A percentile compares a stretch with the other conserved stretches of the same genome.
Conservation (phyloP, 192 early-diverging fungal species). For the Thamnidium elegans region DNA sequence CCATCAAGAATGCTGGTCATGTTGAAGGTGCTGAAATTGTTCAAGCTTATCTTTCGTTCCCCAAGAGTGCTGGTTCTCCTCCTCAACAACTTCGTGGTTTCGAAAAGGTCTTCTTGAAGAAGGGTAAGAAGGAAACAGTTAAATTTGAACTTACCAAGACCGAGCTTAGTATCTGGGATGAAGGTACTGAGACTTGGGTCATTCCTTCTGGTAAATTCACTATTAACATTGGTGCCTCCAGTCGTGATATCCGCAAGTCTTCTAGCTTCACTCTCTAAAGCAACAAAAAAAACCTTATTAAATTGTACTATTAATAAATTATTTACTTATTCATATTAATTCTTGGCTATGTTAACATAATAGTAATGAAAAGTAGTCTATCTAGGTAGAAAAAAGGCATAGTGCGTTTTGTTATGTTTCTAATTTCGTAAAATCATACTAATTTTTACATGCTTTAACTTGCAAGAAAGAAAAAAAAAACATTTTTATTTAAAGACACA, state of each 20-base stretch:
- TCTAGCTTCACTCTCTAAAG: not conserved
- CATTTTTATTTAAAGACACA: no score
- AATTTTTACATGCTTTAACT: no score
- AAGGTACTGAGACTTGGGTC: constrained; percentile 35
- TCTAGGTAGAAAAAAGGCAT: no score
- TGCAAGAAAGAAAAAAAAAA: no score
- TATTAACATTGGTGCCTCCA: constrained; percentile 52
- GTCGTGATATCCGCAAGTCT: constrained; percentile 43
- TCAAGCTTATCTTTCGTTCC: constrained; percentile 37
- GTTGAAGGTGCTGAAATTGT: constrained; percentile 33
- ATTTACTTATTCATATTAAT: no score
- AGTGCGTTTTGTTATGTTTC: no score
- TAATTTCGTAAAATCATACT: no score
- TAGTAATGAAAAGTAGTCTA: no score
- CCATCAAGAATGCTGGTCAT: constrained; percentile 30
- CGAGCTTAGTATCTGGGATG: constrained; percentile 53
- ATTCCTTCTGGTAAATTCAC: constrained; percentile 46
- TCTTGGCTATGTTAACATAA: no score
- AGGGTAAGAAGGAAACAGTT: constrained; percentile 29
- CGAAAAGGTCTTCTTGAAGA: constrained; percentile 25
- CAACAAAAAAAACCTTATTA: no score
- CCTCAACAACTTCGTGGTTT: constrained; percentile 37
- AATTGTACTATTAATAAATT: no score
- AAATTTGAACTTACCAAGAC: constrained; percentile 33
- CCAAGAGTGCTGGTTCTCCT: constrained; percentile 39